phyloP scores from a whole-genome alignment of 169 alveolate species.

The Ichthyophthirius multifiliis region DNA sequence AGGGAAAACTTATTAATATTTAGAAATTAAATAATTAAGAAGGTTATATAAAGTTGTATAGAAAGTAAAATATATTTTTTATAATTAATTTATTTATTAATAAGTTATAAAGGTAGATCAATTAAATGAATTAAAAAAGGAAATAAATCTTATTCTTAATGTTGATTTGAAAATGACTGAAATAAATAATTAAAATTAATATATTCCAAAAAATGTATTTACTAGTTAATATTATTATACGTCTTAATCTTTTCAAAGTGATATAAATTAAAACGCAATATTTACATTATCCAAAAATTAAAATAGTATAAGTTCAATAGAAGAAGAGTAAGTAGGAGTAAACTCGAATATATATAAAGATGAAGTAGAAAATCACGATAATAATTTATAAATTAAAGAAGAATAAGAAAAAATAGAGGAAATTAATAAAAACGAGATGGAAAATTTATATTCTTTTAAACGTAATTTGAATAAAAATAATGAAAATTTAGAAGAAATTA shows the following conservation, averaged over 20 bases:
- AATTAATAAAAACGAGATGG: no score
- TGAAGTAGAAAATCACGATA: not conserved
- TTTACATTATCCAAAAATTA: not conserved
- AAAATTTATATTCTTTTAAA: no score
- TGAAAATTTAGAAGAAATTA: no score
- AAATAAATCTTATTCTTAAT: not conserved
- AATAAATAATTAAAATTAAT: not conserved
- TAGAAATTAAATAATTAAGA: not conserved
- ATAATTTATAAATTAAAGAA: no score
- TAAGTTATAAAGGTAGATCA: not conserved
- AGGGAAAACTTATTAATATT: not conserved
- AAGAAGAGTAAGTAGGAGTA: no score
- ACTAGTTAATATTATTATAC: not conserved
- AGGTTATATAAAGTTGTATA: not conserved
- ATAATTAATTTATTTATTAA: not conserved
- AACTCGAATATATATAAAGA: no score
- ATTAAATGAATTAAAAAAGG: not conserved
- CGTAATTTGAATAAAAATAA: no score
- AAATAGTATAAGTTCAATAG: not conserved
- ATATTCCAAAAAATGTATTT: not conserved
- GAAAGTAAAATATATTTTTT: not conserved
- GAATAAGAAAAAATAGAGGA: no score
- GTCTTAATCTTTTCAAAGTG: not conserved
- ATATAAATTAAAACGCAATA: not conserved
- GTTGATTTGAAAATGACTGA: constrained; percentile 3